phyloP scores from a whole-genome alignment of 1,284 basidiomycete species.

The Naganishia albida region DNA sequence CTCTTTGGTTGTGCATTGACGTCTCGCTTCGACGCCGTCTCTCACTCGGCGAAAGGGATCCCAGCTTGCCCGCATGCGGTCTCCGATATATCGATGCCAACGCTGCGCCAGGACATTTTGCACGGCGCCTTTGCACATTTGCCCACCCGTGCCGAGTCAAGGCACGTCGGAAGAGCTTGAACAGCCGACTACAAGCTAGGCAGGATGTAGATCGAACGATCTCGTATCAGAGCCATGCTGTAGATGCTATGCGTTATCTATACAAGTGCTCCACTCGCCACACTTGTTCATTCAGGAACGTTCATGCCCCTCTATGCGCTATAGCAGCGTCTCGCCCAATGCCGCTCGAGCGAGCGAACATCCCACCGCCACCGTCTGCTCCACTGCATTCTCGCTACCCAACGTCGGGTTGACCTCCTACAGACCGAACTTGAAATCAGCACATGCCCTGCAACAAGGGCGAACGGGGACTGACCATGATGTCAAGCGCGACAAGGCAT shows the following conservation, averaged over 20 bases:
- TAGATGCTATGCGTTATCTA: neutral
- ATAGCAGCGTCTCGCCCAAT: conserved; percentile 66
- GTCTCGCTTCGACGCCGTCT: no score
- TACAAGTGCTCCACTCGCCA: no score
- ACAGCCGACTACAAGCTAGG: no score
- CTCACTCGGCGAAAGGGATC: no score
- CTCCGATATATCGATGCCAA: no score
- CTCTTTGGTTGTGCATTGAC: no score
- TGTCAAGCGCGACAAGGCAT: conserved; percentile 82
- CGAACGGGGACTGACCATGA: conserved; percentile 66
- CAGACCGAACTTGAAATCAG: conserved; percentile 14
- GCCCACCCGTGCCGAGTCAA: neutral
- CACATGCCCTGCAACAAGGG: neutral
- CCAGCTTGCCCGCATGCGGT: no score
- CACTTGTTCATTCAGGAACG: neutral
- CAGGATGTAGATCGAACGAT: neutral
- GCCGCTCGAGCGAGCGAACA: conserved; percentile 89
- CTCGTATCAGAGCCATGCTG: neutral
- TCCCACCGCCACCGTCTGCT: conserved; percentile 89
- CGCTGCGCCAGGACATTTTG: no score
- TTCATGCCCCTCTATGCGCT: neutral
- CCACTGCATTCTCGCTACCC: conserved; percentile 67
- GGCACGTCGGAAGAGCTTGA: neutral
- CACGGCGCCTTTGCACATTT: neutral
- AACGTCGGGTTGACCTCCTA: conserved; percentile 97